Evolutionary conservation across 2,329 filamentous ascomycete species (phyloP).

Genomic region (Trichoderma breve): DNA sequence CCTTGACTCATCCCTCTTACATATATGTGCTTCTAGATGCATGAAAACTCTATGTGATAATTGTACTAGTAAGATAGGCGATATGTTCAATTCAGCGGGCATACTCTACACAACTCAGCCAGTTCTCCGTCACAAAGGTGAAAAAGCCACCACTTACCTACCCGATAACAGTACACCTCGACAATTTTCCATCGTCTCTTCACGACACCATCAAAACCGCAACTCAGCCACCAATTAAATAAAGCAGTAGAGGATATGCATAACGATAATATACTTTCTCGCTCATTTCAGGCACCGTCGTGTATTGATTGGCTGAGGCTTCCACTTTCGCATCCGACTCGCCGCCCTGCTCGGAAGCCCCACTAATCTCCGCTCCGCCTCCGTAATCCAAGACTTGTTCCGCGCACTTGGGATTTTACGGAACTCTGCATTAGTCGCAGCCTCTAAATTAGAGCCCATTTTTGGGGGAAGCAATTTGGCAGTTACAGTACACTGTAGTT

Average conservation of each 20-base stretch:
- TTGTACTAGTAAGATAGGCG: too few species aligned
- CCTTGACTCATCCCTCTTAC: too few species aligned
- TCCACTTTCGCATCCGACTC: neutral
- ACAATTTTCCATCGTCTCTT: too few species aligned
- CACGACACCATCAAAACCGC: too few species aligned
- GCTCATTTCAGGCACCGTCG: neutral
- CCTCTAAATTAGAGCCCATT: neutral
- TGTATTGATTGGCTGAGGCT: slow-evolving; percentile 1
- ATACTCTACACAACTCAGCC: neutral
- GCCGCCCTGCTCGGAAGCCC: neutral
- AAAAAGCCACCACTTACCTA: neutral
- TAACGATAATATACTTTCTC: neutral
- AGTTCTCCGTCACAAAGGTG: neutral
- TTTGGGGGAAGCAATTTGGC: neutral
- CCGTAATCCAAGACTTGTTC: neutral
- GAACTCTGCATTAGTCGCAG: slow-evolving; percentile 1
- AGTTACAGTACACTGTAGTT: neutral
- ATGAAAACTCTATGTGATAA: neutral
- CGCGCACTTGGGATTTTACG: neutral
- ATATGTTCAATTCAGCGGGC: neutral
- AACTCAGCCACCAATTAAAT: neutral
- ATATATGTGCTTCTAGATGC: neutral
- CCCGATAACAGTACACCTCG: neutral
- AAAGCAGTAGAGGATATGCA: neutral
- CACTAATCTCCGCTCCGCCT: slow-evolving; percentile 6